Evolutionary conservation across 495 filamentous ascomycete species (phyloP).

Genomic region (Aspergillus baeticus): DNA sequence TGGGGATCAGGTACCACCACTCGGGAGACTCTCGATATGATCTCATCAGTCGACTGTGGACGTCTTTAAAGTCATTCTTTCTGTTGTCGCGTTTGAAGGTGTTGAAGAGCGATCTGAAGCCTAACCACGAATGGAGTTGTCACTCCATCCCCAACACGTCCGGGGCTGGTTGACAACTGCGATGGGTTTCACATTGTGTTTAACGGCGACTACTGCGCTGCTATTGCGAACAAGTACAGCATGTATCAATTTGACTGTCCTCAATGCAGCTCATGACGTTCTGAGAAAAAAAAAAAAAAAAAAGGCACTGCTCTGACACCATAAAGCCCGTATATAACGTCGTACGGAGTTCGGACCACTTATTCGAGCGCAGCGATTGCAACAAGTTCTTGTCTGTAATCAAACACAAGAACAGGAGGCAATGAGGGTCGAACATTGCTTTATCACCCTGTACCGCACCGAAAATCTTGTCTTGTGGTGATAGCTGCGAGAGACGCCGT

Average conservation of each 20-base stretch:
- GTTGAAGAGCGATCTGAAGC: conserved; percentile 23
- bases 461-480: conserved; percentile 6
- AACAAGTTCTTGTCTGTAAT: conserved; percentile 3
- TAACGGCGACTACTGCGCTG: no score
- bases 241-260: not conserved
- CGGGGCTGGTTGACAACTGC: no score
- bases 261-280: not conserved
- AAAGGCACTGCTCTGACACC: not conserved
- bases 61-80: conserved; percentile 54
- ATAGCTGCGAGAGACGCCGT: no score
- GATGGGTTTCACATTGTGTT: no score
- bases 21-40: conserved; percentile 61
- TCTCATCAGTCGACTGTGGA: conserved; percentile 56
- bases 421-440: conserved; percentile 13
- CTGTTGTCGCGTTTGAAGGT: conserved; percentile 37
- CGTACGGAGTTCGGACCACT: conserved; percentile 11
- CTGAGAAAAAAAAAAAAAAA: not conserved
- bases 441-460: conserved; percentile 8
- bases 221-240: no score
- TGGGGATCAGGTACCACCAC: conserved; percentile 73
- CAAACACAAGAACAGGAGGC: conserved; percentile 11
- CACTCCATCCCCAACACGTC: no score
- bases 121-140: no score
- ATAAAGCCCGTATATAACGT: conserved; percentile 9
- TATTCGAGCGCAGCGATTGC: conserved; percentile 8